phyloP scores from a whole-genome alignment of 768 basidiomycete genomes.

The Pleurotus sapidus region DNA sequence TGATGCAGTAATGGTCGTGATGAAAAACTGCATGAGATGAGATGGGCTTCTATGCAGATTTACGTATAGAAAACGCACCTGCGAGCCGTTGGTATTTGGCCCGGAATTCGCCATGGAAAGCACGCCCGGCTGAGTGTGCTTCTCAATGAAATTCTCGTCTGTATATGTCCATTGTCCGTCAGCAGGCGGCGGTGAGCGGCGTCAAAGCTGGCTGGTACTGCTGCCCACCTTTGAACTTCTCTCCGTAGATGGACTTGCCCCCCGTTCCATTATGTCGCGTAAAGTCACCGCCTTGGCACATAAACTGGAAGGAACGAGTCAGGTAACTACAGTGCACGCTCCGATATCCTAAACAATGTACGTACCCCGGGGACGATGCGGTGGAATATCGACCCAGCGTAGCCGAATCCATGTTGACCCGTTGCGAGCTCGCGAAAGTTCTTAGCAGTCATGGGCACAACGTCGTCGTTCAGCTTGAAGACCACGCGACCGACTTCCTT shows the following conservation, averaged over 20 bases:
- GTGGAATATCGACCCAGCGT: constrained; percentile 68
- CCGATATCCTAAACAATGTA: constrained; percentile 2
- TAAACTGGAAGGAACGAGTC: constrained; percentile 44
- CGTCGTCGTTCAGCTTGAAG: constrained; percentile 81
- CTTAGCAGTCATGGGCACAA: constrained; percentile 74
- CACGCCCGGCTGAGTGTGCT: constrained; percentile 63
- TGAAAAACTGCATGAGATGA: constrained; percentile 53
- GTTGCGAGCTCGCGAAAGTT: constrained; percentile 84
- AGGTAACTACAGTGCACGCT: neutral
- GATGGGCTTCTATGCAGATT: neutral
- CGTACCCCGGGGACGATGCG: constrained; percentile 64
- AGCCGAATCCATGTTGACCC: constrained; percentile 68
- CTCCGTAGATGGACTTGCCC: constrained; percentile 82
- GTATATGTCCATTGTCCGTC: no score
- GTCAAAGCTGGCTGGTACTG: no score
- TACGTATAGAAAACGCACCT: constrained; percentile 32
- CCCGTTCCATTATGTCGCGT: constrained; percentile 76
- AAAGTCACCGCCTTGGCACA: constrained; percentile 89
- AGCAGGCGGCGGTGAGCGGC: no score
- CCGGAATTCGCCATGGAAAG: constrained; percentile 89
- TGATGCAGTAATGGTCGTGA: constrained; percentile 74
- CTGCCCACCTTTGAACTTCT: constrained; percentile 64
- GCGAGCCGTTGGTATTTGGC: constrained; percentile 76
- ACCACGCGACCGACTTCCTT: constrained; percentile 66
- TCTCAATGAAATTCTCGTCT: constrained; percentile 76